Evolutionary conservation across 1,284 basidiomycete species (phyloP).

Genomic region (Ustilago tritici): DNA sequence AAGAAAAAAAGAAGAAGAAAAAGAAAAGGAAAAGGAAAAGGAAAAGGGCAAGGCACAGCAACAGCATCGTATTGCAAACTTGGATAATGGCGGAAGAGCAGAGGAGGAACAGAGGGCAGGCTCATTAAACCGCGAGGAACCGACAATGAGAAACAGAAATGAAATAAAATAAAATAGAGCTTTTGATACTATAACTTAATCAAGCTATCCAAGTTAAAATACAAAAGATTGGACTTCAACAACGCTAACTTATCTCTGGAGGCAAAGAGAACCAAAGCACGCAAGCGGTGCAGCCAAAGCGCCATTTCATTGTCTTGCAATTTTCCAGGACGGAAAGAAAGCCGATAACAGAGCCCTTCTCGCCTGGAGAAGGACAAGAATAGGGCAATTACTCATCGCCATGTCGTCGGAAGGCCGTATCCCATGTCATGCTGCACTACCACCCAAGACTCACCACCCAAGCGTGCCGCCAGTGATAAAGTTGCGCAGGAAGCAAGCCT

Average conservation of each 20-base stretch:
- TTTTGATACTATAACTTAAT: no score
- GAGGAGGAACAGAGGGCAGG: neutral
- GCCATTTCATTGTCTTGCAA: neutral
- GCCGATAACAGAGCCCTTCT: constrained; percentile 2
- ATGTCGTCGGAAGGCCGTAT: constrained; percentile 3
- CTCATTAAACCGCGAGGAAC: neutral
- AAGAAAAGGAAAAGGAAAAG: neutral
- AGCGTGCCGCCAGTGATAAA: neutral
- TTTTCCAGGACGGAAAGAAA: neutral
- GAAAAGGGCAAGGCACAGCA: neutral
- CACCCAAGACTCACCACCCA: no score
- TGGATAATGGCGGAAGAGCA: neutral
- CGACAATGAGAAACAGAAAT: neutral
- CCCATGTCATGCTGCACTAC: neutral
- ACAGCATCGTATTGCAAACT: neutral
- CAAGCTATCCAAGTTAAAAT: neutral
- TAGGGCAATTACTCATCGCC: neutral
- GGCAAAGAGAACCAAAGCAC: neutral
- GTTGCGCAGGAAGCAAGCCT: neutral
- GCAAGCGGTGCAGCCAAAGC: constrained; percentile 13
- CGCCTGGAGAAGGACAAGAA: neutral
- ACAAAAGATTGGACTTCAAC: neutral
- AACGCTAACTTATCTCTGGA: neutral
- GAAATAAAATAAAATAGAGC: neutral
- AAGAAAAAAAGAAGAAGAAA: no score